Evolutionary conservation across 2,329 filamentous ascomycete genomes (phyloP), one percentile per base, ranked within the genome.

Genomic region (Phyllosticta capitalensis): DNA sequence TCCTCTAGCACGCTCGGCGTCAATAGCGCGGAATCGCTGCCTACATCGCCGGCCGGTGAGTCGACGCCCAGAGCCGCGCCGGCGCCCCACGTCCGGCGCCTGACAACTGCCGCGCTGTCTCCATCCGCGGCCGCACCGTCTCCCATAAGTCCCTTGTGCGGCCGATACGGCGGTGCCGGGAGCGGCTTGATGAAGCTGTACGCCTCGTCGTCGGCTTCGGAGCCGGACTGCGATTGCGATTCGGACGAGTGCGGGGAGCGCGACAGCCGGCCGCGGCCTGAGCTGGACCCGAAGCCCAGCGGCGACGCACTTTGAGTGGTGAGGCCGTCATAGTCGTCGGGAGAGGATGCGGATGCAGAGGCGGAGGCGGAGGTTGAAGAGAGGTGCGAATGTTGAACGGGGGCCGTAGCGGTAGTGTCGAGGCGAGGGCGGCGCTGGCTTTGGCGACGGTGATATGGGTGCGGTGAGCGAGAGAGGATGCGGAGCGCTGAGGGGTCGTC

Each of bases 141-240:
- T 1, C 50, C 68, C 74, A 2, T 62, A 54, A 96, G 73, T 7
- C 91, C 92, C 74, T 96, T 96, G 69, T 88, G 86, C 30, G 84
- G 79, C 62, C 84, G 82, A 9, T 81, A 66, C n/a, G 81, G 86
- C 1, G 92, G 89, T 2, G 92, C 89, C 1, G 92, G 92, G 21
- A 96, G 76, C 0, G 91, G 88, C 71, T 88, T 94, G 60, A 96
- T 78, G 65, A 92, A 86, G 5, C 75, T 72, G 51, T 79, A 79
- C 63, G 92, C 88, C 72, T 97, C 92, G 75, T 97, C 92, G 67
- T 96, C 92, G 48, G 92, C 92, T 71, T 97, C 92, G 19, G 92
- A 95, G 22, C 92, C 92, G 71, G 91, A 96, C 65, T 96, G 92
- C 71, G 90, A 96, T 30, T 48, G 50, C 38, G 56, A 59, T 14